These are phyloP conservation scores for Cyberlindnera maritima DNA, from an alignment of 805 yeast species.

Conservation along the genomic window DNA sequence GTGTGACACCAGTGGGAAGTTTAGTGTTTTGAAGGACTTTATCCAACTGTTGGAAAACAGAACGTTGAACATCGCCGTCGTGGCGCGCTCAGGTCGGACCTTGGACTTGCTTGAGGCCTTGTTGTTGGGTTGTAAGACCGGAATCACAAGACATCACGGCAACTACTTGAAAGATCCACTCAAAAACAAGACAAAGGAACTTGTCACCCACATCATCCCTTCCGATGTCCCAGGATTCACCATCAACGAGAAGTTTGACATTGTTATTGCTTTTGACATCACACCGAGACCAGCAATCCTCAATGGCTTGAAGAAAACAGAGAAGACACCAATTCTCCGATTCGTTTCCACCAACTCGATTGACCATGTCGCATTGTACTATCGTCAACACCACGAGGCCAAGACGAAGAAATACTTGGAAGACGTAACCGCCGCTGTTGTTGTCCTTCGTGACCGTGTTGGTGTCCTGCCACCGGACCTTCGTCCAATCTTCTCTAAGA, in stretches of 20 bases:
- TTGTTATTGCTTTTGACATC: conserved; percentile 62
- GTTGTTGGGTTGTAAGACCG: conserved; percentile 56
- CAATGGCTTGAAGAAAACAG: conserved; percentile 30
- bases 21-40: conserved; percentile 64
- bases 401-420: conserved; percentile 47
- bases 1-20: conserved; percentile 82
- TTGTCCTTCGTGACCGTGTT: conserved; percentile 74
- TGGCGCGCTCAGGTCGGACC: conserved; percentile 65
- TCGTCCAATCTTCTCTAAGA: conserved; percentile 68
- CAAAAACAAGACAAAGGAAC: conserved; percentile 29
- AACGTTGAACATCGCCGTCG: conserved; percentile 58
- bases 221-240: conserved; percentile 16
- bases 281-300: conserved; percentile 43
- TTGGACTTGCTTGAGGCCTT: conserved; percentile 74
- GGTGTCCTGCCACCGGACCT: conserved; percentile 81
- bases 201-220: conserved; percentile 23
- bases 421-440: conserved; percentile 76
- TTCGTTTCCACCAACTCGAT: conserved; percentile 76
- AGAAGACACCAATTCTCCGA: conserved; percentile 56
- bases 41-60: conserved; percentile 50
- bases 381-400: conserved; percentile 34
- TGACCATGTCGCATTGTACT: conserved; percentile 70
- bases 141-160: conserved; percentile 61
- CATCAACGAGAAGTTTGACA: conserved; percentile 41
- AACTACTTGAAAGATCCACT: conserved; percentile 52